Conservation (phyloP, 306 rosid species). For the Pterocarpus santalinus region DNA sequence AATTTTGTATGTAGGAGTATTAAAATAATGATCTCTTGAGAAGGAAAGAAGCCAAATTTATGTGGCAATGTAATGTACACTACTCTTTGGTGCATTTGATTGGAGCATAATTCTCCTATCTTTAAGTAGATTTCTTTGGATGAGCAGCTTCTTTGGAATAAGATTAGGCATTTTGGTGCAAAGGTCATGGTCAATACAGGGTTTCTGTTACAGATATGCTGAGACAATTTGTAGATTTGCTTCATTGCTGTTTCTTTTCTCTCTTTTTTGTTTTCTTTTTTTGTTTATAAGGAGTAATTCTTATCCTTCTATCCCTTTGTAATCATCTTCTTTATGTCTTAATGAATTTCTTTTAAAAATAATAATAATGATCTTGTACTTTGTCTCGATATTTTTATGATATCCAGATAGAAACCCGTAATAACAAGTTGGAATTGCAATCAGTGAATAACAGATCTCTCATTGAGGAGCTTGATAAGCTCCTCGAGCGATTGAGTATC, state of each 20-base stretch:
- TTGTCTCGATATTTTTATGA: slow-evolving; percentile 43
- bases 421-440: slow-evolving; percentile 94
- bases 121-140: slow-evolving; percentile 26
- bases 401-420: slow-evolving; percentile 90
- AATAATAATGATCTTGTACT: slow-evolving; percentile 17
- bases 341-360: slow-evolving; percentile 19
- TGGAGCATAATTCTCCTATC: background rate
- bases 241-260: slow-evolving; percentile 15
- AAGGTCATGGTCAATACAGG: background rate
- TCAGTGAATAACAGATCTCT: slow-evolving; percentile 84
- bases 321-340: slow-evolving; percentile 31
- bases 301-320: slow-evolving; percentile 14
- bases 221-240: slow-evolving; percentile 35
- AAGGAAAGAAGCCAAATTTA: background rate
- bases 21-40: background rate
- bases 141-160: slow-evolving; percentile 21
- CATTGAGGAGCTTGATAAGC: slow-evolving; percentile 88
- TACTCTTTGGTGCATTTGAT: slow-evolving; percentile 18
- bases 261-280: slow-evolving; percentile 21
- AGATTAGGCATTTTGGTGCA: slow-evolving; percentile 16
- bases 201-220: slow-evolving; percentile 34
- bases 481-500: slow-evolving; percentile 76
- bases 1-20: background rate
- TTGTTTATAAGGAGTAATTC: slow-evolving; percentile 31
- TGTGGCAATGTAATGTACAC: background rate